These are phyloP conservation scores for Microbotryum saponariae DNA, from an alignment of 1,284 basidiomycete species.

Conservation along the genomic window DNA sequence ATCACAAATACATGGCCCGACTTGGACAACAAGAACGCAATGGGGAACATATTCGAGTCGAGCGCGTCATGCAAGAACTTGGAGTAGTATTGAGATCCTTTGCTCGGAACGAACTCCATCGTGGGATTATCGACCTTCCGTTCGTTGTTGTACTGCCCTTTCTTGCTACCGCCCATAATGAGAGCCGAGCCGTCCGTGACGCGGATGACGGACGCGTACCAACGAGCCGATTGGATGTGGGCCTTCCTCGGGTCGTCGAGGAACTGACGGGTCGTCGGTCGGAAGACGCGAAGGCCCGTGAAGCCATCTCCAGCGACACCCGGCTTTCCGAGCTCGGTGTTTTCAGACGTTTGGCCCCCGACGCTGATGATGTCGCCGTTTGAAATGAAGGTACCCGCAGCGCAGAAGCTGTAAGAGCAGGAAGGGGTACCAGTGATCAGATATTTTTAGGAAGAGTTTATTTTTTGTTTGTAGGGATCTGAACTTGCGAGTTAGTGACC, in stretches of 20 bases:
- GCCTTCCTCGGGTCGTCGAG: conserved; percentile 22
- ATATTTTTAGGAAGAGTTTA: too few relatives aligned
- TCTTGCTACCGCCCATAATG: conserved; percentile 64
- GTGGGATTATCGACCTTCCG: conserved; percentile 69
- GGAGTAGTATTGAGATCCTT: conserved; percentile 56
- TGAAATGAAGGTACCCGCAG: background rate
- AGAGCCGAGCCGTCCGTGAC: conserved; percentile 60
- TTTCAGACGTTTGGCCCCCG: too few relatives aligned
- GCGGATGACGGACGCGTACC: conserved; percentile 35
- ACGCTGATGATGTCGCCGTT: too few relatives aligned
- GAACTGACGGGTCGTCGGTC: conserved; percentile 46
- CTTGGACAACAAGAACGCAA: conserved; percentile 64
- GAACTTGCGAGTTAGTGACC: too few relatives aligned
- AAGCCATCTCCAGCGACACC: too few relatives aligned
- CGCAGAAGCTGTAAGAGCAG: conserved; percentile 37
- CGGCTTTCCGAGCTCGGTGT: too few relatives aligned
- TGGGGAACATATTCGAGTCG: conserved; percentile 72
- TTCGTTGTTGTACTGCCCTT: conserved; percentile 56
- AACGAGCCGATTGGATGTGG: background rate
- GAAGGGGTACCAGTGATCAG: too few relatives aligned
- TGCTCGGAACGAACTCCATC: conserved; percentile 62
- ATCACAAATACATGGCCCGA: conserved; percentile 64
- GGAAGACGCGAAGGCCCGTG: too few relatives aligned
- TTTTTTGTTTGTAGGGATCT: too few relatives aligned
- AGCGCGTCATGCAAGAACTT: conserved; percentile 64